Conservation (phyloP, 23 red algal genomes). For the Cyanidium caldarium region DNA sequence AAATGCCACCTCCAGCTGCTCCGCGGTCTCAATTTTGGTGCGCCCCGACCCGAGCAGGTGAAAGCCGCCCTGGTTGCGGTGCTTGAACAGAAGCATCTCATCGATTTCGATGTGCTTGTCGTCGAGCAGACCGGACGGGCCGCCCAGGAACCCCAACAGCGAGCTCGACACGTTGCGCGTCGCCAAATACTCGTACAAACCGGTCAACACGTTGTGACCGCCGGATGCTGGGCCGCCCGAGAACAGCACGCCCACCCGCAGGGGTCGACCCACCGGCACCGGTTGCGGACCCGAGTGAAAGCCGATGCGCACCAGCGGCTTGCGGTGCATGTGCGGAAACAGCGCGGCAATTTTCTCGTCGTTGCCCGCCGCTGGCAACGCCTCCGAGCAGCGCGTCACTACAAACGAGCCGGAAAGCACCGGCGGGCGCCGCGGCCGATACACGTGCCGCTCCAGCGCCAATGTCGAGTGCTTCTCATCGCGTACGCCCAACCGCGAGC, state of each 20-base stretch:
- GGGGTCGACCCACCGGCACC: slow-evolving; percentile 9
- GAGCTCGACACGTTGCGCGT: slow-evolving; percentile 39
- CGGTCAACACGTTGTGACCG: slow-evolving; percentile 94
- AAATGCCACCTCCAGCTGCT: slow-evolving; percentile 58
- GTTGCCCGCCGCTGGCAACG: not conserved
- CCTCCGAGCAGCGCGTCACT: not conserved
- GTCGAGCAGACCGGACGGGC: slow-evolving; percentile 62
- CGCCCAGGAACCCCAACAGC: slow-evolving; percentile 63
- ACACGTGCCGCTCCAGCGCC: not conserved
- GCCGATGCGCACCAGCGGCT: not conserved
- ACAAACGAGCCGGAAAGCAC: not conserved
- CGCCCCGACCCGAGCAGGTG: slow-evolving; percentile 85
- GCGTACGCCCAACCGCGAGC: not conserved
- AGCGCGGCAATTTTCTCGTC: not conserved
- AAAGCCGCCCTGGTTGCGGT: slow-evolving; percentile 94
- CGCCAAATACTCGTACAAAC: slow-evolving; percentile 52
- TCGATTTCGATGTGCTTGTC: slow-evolving; percentile 27
- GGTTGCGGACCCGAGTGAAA: not conserved
- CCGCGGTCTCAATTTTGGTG: slow-evolving; percentile 92
- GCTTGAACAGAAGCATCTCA: slow-evolving; percentile 29
- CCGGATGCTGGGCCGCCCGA: slow-evolving; percentile 85
- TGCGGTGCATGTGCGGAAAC: slow-evolving; percentile 1
- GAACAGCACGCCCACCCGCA: slow-evolving; percentile 69
- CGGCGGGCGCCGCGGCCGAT: slow-evolving; percentile 1
- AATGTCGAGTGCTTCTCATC: not conserved